These are phyloP conservation scores for Pythium sukuiense DNA, from an alignment of 352 stramenopile genomes.

Conservation along the genomic window DNA sequence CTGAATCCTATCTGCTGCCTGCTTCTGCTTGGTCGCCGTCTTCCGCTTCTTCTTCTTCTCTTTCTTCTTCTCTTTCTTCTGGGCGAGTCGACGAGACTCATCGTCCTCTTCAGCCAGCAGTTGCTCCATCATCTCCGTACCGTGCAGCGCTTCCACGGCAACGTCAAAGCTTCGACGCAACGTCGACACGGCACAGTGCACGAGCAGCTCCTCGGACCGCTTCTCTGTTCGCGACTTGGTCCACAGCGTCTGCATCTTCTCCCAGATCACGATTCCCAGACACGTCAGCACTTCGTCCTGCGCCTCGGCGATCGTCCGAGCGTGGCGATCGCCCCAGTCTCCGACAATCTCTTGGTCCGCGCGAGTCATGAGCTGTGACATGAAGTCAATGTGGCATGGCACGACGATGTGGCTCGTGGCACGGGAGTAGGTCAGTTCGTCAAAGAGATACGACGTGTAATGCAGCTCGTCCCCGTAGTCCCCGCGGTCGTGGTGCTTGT, in stretches of 20 bases:
- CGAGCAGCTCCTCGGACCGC: slow-evolving; percentile 72
- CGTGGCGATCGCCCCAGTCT: slow-evolving; percentile 82
- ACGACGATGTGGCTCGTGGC: slow-evolving; percentile 82
- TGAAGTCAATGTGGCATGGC: slow-evolving; percentile 84
- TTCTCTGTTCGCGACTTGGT: slow-evolving; percentile 76
- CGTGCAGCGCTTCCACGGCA: slow-evolving; percentile 79
- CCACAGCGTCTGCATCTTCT: slow-evolving; percentile 86
- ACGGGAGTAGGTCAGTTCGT: slow-evolving; percentile 82
- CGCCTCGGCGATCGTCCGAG: slow-evolving; percentile 80
- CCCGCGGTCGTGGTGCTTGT: slow-evolving; percentile 71
- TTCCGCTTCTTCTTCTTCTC: slow-evolving; percentile 91
- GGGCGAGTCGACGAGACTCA: slow-evolving; percentile 65
- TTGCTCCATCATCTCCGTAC: slow-evolving; percentile 88
- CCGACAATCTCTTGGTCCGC: slow-evolving; percentile 82
- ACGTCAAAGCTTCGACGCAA: slow-evolving; percentile 83
- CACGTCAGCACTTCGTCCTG: slow-evolving; percentile 88
- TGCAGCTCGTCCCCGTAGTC: slow-evolving; percentile 83
- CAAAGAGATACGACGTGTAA: slow-evolving; percentile 86
- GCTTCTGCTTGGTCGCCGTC: slow-evolving; percentile 70
- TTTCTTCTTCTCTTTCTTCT: slow-evolving; percentile 89
- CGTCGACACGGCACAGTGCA: slow-evolving; percentile 76
- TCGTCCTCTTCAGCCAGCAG: slow-evolving; percentile 83
- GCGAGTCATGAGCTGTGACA: slow-evolving; percentile 82
- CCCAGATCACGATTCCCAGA: slow-evolving; percentile 87
- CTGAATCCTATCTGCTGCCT: slow-evolving; percentile 42